Base-by-base conservation (phyloP, 192 early-diverging fungal genomes). In the Podila verticillata region DNA sequence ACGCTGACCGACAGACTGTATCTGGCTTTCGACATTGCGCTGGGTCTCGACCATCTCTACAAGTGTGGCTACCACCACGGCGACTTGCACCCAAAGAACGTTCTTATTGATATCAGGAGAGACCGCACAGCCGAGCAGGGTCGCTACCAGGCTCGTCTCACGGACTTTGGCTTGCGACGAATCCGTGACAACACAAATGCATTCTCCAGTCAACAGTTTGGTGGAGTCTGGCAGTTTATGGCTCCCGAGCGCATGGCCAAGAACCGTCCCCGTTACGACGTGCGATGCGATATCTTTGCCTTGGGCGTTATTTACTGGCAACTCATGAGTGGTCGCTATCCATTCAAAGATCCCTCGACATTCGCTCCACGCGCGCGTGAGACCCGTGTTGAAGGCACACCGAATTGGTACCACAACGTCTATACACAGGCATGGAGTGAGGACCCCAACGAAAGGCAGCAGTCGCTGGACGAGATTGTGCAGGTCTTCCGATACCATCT, bases 211-310 rank as follows among this genome's bases (percentile, higher is more conserved):
- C 77, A 80, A 10, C 77, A 80, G 57, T 68, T 80, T 54, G 77
- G 77, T 28, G 77, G 77, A 12, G 77, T 80, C n/a, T 72, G 58
- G 64, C 70, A 72, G 57, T 80, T 80, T 30, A 80, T 80, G 70
- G 77, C 77, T 22, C 77, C 77, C 9, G 77, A 80, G 57, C 65
- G 77, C 36, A 72, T 80, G 65, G 20, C 67, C 15, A 72, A 80
- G 56, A 72, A 67, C 22, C 69, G 77, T 35, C 77, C 77, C 20
- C 48, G 77, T 0, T 80, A 80, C 35, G 77, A 80, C 61, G 26
- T 80, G 22, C 65, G 77, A 8, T 80, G 77, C 24, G 77, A 80
- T 28, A 80, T 80, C 29, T 80, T 68, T 66, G 77, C 77, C 1
- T 48, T 80, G 1, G 77, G 77, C 17, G 70, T 80, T 22, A 58